A percentile compares a stretch with the other conserved stretches of the same genome.
Conservation (phyloP, 2,329 filamentous ascomycete species). For the Mycosphaerella sp. region DNA sequence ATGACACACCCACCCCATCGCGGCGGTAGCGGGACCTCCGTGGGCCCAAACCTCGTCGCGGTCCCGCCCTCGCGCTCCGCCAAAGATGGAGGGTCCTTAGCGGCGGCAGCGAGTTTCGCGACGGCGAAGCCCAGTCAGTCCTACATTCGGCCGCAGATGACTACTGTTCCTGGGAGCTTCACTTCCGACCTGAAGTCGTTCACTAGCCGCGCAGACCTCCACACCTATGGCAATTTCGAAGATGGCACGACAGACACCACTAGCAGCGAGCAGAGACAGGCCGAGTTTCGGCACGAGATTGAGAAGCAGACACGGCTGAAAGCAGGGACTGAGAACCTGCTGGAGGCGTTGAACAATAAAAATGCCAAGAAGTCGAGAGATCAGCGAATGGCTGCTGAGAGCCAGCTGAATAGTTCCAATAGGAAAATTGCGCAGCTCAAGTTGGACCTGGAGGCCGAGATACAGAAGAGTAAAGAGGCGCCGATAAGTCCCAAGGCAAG, state of each 20-base stretch:
- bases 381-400: slow-evolving; percentile 54
- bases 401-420: slow-evolving; percentile 86
- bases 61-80: slow-evolving; percentile 40
- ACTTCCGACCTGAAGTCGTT: slow-evolving; percentile 77
- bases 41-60: slow-evolving; percentile 30
- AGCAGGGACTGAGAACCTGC: slow-evolving; percentile 92
- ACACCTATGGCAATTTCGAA: slow-evolving; percentile 50
- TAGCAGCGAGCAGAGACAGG: slow-evolving; percentile 66
- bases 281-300: slow-evolving; percentile 72
- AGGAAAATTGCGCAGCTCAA: slow-evolving; percentile 57
- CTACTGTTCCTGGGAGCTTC: slow-evolving; percentile 65
- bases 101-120: slow-evolving; percentile 46
- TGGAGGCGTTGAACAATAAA: slow-evolving; percentile 89
- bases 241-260: slow-evolving; percentile 55
- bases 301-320: slow-evolving; percentile 98
- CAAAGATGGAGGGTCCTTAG: slow-evolving; percentile 53
- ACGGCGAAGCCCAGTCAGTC: slow-evolving; percentile 53
- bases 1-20: slow-evolving; percentile 29
- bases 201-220: slow-evolving; percentile 57
- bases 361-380: slow-evolving; percentile 91
- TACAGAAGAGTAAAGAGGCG: slow-evolving; percentile 52
- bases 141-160: slow-evolving; percentile 54
- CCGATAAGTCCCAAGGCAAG: slow-evolving; percentile 42
- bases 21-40: slow-evolving; percentile 31
- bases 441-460: slow-evolving; percentile 54